These are phyloP conservation scores for Pseudonitzschia pungens DNA, from an alignment of 108 stramenopile genomes.

Conservation along the genomic window DNA sequence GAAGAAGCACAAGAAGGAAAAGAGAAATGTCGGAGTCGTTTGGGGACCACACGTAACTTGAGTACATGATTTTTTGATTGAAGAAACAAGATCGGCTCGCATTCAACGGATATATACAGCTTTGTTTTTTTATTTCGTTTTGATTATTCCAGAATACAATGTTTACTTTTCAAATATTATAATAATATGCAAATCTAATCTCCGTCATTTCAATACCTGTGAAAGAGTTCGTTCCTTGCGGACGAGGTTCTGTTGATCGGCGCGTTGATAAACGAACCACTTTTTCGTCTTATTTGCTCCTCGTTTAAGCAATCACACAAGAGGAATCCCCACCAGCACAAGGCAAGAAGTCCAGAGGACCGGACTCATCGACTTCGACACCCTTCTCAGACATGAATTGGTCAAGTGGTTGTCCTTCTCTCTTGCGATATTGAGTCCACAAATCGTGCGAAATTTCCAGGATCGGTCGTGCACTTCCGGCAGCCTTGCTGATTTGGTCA, in stretches of 20 bases:
- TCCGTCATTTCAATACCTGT: neutral
- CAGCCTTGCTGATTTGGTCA: constrained; percentile 69
- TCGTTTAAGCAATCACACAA: constrained; percentile 41
- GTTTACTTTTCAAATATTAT: neutral
- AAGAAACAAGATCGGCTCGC: too few relatives aligned
- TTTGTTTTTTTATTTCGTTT: neutral
- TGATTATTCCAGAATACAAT: neutral
- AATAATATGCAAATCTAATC: constrained; percentile 5
- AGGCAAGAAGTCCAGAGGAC: constrained; percentile 89
- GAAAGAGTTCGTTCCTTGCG: neutral
- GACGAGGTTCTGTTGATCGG: neutral
- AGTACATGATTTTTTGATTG: too few relatives aligned
- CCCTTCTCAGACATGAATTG: constrained; percentile 88
- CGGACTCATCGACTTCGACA: constrained; percentile 86
- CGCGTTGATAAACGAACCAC: neutral
- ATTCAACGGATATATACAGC: too few relatives aligned
- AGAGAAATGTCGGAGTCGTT: too few relatives aligned
- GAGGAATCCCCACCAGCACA: constrained; percentile 58
- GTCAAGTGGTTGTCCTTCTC: constrained; percentile 88
- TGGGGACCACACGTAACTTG: too few relatives aligned
- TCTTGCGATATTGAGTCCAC: constrained; percentile 92
- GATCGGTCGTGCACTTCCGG: constrained; percentile 73
- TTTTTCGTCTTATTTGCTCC: neutral
- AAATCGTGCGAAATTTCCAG: constrained; percentile 85
- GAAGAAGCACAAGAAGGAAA: too few relatives aligned